Evolutionary conservation across 2,329 filamentous ascomycete species (phyloP).

Genomic region (Trichoderma breve): DNA sequence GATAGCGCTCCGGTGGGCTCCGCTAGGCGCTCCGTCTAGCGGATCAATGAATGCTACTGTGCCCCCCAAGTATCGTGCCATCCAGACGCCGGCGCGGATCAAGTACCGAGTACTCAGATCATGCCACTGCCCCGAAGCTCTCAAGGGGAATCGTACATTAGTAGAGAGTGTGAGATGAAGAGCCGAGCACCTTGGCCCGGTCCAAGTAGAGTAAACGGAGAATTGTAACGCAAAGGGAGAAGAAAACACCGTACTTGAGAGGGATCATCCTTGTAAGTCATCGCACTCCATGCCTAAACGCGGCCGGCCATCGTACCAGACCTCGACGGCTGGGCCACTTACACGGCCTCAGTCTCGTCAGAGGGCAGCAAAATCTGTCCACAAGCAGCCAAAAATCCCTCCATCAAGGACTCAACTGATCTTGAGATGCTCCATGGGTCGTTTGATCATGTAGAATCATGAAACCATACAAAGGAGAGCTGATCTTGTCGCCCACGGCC

Average conservation of each 20-base stretch:
- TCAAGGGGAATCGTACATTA: background rate
- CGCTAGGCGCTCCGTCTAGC: background rate
- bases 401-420: background rate
- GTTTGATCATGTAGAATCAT: background rate
- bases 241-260: background rate
- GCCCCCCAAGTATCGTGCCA: background rate
- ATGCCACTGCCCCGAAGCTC: background rate
- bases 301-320: background rate
- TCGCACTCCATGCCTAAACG: background rate
- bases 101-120: conserved; percentile 8
- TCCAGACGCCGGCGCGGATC: background rate
- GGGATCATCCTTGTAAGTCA: background rate
- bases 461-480: background rate
- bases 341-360: background rate
- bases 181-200: background rate
- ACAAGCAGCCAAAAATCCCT: background rate
- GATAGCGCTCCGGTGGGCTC: background rate
- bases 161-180: background rate
- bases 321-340: background rate
- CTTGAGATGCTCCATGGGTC: background rate
- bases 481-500: background rate
- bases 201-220: rapidly evolving
- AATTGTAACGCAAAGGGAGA: background rate
- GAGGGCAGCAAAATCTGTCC: background rate
- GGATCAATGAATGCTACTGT: background rate